These are phyloP conservation scores for Metschnikowia koreensis DNA, from an alignment of 805 yeast species.

Conservation along the genomic window DNA sequence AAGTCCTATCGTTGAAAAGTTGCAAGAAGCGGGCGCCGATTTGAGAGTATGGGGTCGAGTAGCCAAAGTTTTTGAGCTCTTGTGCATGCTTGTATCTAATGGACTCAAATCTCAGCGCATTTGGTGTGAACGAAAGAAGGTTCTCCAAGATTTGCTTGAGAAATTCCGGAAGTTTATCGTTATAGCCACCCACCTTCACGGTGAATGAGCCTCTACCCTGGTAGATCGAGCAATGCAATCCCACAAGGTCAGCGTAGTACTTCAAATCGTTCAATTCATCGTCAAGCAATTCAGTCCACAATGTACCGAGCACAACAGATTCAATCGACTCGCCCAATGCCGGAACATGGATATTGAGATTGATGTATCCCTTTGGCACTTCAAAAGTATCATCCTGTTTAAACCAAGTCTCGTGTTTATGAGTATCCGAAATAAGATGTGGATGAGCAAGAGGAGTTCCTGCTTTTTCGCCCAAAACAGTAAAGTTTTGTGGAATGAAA, in stretches of 20 bases:
- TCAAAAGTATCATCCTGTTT: slow-evolving; percentile 87
- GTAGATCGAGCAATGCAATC: slow-evolving; percentile 57
- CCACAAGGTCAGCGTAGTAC: slow-evolving; percentile 84
- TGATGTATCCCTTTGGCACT: slow-evolving; percentile 81
- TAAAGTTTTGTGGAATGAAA: slow-evolving; percentile 78
- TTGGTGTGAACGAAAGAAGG: slow-evolving; percentile 49
- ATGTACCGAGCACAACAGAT: slow-evolving; percentile 53
- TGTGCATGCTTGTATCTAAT: slow-evolving; percentile 63
- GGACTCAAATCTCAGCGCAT: slow-evolving; percentile 60
- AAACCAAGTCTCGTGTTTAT: slow-evolving; percentile 69
- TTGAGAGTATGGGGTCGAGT: slow-evolving; percentile 75
- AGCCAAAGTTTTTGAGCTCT: slow-evolving; percentile 66
- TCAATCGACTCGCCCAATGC: slow-evolving; percentile 57
- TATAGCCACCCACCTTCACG: slow-evolving; percentile 72
- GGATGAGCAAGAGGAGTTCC: slow-evolving; percentile 53
- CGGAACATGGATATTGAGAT: slow-evolving; percentile 64
- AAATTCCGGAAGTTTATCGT: slow-evolving; percentile 70
- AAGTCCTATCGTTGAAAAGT: slow-evolving; percentile 69
- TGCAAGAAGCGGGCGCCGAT: slow-evolving; percentile 60
- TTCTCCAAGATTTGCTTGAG: slow-evolving; percentile 58
- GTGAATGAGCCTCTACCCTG: slow-evolving; percentile 66
- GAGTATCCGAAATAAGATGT: slow-evolving; percentile 50
- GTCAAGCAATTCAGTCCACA: slow-evolving; percentile 68
- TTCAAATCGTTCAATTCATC: slow-evolving; percentile 74
- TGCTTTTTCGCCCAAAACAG: slow-evolving; percentile 46